Percentiles rank a stretch among this genome's conserved stretches.
Evolutionary conservation across 164 flowering plant genomes (phyloP).

Genomic region (Stephania japonica): DNA sequence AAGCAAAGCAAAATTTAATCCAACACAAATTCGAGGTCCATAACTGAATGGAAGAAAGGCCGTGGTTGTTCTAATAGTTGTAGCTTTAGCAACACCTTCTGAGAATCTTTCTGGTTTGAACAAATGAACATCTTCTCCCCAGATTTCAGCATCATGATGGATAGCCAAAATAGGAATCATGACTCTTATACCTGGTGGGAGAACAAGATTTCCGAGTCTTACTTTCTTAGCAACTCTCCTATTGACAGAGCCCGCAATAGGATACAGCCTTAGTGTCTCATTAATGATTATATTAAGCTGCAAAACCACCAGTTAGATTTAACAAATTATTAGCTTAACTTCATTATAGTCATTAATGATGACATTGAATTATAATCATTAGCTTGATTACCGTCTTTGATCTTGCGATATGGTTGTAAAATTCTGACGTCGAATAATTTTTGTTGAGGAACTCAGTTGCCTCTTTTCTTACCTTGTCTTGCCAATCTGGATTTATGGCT

Average conservation of each 20-base stretch:
- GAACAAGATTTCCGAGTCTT: constrained; percentile 20
- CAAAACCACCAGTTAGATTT: not conserved
- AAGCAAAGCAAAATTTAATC: constrained; percentile 26
- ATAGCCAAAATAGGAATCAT: constrained; percentile 19
- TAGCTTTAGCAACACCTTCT: constrained; percentile 34
- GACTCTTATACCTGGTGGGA: constrained; percentile 22
- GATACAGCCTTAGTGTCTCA: constrained; percentile 39
- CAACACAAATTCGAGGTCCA: constrained; percentile 41
- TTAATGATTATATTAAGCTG: constrained; percentile 42
- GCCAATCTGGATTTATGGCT: constrained; percentile 39
- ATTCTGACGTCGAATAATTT: constrained; percentile 20
- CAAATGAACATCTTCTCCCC: constrained; percentile 45
- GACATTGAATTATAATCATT: too few relatives aligned
- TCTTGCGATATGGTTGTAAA: constrained; percentile 17
- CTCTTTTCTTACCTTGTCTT: constrained; percentile 37
- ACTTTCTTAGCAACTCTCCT: constrained; percentile 18
- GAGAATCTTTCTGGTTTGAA: constrained; percentile 55
- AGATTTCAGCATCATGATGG: constrained; percentile 31
- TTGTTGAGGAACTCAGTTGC: constrained; percentile 27
- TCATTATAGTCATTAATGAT: too few relatives aligned
- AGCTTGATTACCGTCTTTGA: constrained; percentile 23
- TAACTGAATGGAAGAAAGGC: constrained; percentile 38
- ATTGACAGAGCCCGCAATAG: constrained; percentile 15
- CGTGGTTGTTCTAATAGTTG: not conserved
- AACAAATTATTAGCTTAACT: not conserved